phyloP scores from a whole-genome alignment of 169 alveolate species.

The Plasmodium fragile region DNA sequence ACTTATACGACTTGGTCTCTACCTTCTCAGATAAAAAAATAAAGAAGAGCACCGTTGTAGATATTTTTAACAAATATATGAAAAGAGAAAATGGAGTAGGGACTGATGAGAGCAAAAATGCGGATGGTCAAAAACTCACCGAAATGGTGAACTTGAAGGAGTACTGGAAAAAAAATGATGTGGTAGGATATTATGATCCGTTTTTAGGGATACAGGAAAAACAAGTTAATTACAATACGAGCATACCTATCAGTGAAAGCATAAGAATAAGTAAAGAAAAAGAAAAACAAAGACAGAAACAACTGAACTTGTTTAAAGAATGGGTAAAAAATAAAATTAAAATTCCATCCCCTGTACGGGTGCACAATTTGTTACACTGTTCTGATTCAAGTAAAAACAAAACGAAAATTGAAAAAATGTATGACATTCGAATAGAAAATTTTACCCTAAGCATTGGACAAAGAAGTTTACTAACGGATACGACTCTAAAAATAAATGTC shows the following conservation, averaged over 20 bases:
- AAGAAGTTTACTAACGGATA: constrained; percentile 93
- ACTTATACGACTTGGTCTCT: constrained; percentile 37
- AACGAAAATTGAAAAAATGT: constrained; percentile 82
- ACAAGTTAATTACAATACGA: constrained; percentile 80
- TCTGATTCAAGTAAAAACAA: constrained; percentile 52
- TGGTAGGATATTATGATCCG: constrained; percentile 68
- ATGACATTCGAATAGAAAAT: constrained; percentile 87
- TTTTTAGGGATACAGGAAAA: constrained; percentile 81
- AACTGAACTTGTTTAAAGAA: constrained; percentile 83
- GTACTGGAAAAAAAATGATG: constrained; percentile 67
- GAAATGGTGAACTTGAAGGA: constrained; percentile 34
- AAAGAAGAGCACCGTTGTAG: constrained; percentile 24
- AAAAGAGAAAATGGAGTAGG: constrained; percentile 9
- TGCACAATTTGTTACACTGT: constrained; percentile 78
- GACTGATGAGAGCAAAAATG: constrained; percentile 14
- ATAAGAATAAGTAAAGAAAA: constrained; percentile 79
- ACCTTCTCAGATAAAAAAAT: constrained; percentile 66
- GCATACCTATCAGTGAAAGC: constrained; percentile 79
- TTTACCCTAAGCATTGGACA: constrained; percentile 95
- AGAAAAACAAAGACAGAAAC: constrained; percentile 83
- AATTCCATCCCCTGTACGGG: constrained; percentile 87
- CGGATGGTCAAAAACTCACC: constrained; percentile 23
- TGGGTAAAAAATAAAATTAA: constrained; percentile 90
- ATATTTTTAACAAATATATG: constrained; percentile 57
- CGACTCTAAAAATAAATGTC: constrained; percentile 91